Evolutionary conservation across 345 rosid species (phyloP), one percentile per base, ranked within the genome.

Genomic region (Corchorus olitorius): DNA sequence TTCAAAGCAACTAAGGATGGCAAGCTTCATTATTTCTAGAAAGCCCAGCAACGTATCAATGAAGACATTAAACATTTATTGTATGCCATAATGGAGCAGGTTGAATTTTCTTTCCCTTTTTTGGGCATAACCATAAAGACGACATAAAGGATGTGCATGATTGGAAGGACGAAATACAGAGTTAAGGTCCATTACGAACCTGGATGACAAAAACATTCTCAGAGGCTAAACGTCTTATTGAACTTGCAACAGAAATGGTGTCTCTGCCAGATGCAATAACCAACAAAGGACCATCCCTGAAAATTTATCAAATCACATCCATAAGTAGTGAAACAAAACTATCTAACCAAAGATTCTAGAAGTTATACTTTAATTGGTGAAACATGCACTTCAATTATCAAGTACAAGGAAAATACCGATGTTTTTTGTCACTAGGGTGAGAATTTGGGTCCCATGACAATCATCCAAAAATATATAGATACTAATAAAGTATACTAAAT

Each of bases 251-350:
- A 77, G 98, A 92, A 80, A 90, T 79, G 45, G 99, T 93, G 81
- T 96, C 99, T 86, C 98, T 89, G 60, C 99, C 98, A 65, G 94
- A 91, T 67, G 99, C 99, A 79, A 93, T 87, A 46, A 96, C 97
- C 84, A 96, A 81, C 69, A 93, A 76, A 46, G 99, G 99, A 70
- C 99, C 99, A 79, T 93, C 97, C 93, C 98, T 93, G 87, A 54
- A 76, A 81, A 20, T 58, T 53, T 22, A 65, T 64, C 45, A 45
- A 68, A 73, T 34, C 20, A 48, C 71, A 11, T 64, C 10, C 0
- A 41, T 70, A 35, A 19, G 65, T 37, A n/a, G 39, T 46, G 58
- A 70, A 70, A 66, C 3, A 20, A 37, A 45, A 46, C 58, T 66
- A 65, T 33, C 9, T 49, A 33, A 68, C 17, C 59, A 68, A 76